These are phyloP conservation scores for Backusella liffmaniae DNA, from an alignment of 192 early-diverging fungal species.

Conservation along the genomic window DNA sequence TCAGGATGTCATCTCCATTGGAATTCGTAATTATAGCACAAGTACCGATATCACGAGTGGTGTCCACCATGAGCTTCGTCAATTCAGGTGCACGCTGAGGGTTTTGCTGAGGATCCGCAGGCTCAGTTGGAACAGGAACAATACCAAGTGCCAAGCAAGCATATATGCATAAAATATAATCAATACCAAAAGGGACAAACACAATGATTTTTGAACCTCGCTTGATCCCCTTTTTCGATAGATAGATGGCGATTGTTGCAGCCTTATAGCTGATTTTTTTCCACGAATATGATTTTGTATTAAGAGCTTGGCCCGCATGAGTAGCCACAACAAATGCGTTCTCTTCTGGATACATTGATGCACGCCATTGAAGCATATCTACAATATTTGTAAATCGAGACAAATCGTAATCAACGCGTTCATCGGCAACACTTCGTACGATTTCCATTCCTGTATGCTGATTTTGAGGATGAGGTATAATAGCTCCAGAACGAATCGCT, in stretches of 20 bases:
- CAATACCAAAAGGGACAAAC: conserved; percentile 65
- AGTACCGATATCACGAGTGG: conserved; percentile 61
- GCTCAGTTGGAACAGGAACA: conserved; percentile 66
- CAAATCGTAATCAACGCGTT: conserved; percentile 67
- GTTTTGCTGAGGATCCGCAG: conserved; percentile 66
- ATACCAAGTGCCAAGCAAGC: conserved; percentile 83
- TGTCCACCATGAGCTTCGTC: conserved; percentile 58
- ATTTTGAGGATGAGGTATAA: conserved; percentile 40
- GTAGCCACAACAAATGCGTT: conserved; percentile 61
- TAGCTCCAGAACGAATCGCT: conserved; percentile 20
- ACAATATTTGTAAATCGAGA: conserved; percentile 63
- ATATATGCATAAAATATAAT: conserved; percentile 68
- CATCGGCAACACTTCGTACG: conserved; percentile 63
- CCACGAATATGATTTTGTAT: conserved; percentile 66
- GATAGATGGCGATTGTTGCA: conserved; percentile 59
- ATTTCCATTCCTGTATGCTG: conserved; percentile 75
- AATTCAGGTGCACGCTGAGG: conserved; percentile 62
- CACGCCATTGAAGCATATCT: conserved; percentile 76
- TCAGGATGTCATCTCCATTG: conserved; percentile 65
- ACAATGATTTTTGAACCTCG: conserved; percentile 61
- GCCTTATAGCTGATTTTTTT: conserved; percentile 67
- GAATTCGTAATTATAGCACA: conserved; percentile 60
- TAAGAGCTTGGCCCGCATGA: conserved; percentile 43
- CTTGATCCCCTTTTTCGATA: conserved; percentile 61
- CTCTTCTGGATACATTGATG: conserved; percentile 62